Evolutionary conservation across 805 yeast genomes (phyloP).

Genomic region (Candida lessepsii): DNA sequence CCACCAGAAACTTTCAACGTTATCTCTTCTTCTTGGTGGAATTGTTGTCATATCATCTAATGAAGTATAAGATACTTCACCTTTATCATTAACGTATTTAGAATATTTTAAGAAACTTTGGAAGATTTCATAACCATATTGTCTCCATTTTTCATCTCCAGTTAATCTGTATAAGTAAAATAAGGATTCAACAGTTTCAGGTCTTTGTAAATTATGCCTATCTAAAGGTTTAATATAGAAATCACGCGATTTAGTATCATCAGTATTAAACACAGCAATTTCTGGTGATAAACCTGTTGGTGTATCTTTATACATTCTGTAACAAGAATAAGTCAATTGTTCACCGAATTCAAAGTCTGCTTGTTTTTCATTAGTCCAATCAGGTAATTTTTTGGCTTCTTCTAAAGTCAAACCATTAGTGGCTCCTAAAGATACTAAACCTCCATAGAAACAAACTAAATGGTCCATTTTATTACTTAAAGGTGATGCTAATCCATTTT

Average conservation of each 20-base stretch:
- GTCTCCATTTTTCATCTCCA: constrained; percentile 74
- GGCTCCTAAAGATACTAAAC: constrained; percentile 84
- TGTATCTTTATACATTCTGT: constrained; percentile 73
- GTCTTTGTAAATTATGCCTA: constrained; percentile 84
- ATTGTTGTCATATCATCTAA: constrained; percentile 60
- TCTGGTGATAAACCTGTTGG: constrained; percentile 85
- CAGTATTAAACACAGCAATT: constrained; percentile 77
- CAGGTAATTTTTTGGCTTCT: constrained; percentile 51
- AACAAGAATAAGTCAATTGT: constrained; percentile 78
- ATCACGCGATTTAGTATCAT: constrained; percentile 46
- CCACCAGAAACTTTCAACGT: constrained; percentile 90
- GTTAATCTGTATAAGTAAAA: constrained; percentile 79
- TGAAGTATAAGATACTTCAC: constrained; percentile 55
- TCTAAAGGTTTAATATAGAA: constrained; percentile 70
- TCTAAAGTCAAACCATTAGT: constrained; percentile 65
- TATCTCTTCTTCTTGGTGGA: constrained; percentile 61
- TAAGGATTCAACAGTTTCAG: constrained; percentile 89
- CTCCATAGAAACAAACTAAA: constrained; percentile 88
- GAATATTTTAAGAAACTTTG: constrained; percentile 64
- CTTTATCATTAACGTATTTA: constrained; percentile 41
- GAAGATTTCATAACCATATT: constrained; percentile 89
- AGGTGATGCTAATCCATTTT: constrained; percentile 59
- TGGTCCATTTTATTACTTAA: constrained; percentile 84
- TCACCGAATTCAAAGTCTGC: constrained; percentile 67
- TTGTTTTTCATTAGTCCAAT: constrained; percentile 60